A percentile compares a stretch with the other conserved stretches of the same genome.
Evolutionary conservation across 495 filamentous ascomycete genomes (phyloP).

Genomic region (Venustampulla echinocandica): DNA sequence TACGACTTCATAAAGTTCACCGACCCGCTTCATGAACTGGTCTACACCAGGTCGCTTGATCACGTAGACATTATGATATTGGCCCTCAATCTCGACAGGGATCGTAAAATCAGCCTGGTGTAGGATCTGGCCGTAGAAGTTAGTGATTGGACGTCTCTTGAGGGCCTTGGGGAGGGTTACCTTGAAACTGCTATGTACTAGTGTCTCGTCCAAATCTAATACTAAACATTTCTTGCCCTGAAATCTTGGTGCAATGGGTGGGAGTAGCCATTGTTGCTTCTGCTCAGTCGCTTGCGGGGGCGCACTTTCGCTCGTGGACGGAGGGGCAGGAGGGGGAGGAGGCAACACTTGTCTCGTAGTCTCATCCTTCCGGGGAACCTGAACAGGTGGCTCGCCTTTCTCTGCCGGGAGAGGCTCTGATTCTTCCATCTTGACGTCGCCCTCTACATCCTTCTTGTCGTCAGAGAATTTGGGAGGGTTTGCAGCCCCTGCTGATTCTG

Average conservation of each 20-base stretch:
- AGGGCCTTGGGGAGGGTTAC: slow-evolving; percentile 37
- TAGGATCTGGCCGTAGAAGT: slow-evolving; percentile 57
- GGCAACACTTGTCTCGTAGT: slow-evolving; percentile 47
- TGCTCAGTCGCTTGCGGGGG: slow-evolving; percentile 33
- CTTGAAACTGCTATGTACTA: slow-evolving; percentile 99
- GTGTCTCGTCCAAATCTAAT: slow-evolving; percentile 93
- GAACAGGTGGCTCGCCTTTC: slow-evolving; percentile 24
- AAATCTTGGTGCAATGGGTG: slow-evolving; percentile 66
- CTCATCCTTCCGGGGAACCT: slow-evolving; percentile 30
- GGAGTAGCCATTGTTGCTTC: slow-evolving; percentile 65
- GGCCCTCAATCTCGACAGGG: slow-evolving; percentile 96
- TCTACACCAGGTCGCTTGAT: slow-evolving; percentile 97
- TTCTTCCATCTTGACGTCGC: slow-evolving; percentile 50
- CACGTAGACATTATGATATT: slow-evolving; percentile 98
- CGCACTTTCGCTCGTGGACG: slow-evolving; percentile 24
- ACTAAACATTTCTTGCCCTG: slow-evolving; percentile 89
- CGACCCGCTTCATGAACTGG: slow-evolving; percentile 97
- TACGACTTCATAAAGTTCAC: slow-evolving; percentile 96
- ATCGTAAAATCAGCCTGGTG: slow-evolving; percentile 99
- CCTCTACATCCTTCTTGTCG: slow-evolving; percentile 37
- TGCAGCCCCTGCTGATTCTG: slow-evolving; percentile 6
- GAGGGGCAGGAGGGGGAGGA: slow-evolving; percentile 30
- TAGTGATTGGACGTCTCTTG: not conserved
- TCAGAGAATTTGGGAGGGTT: not conserved
- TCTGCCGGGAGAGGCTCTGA: slow-evolving; percentile 15